Evolutionary conservation across 352 stramenopile genomes (phyloP).

Genomic region (Globisporangium perplexum): DNA sequence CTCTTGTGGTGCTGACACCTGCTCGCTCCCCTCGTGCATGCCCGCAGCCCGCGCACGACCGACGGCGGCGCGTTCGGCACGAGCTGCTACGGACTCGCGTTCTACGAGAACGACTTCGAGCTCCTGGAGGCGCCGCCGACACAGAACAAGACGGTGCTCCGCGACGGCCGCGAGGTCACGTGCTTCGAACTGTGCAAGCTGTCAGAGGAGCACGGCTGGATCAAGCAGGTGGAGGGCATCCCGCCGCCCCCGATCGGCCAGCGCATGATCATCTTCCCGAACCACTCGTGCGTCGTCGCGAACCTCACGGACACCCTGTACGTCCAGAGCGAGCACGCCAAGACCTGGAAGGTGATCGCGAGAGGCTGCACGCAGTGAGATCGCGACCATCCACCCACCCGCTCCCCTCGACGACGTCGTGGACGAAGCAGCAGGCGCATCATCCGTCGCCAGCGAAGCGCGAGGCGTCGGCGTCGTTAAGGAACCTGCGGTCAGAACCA

Average conservation of each 20-base stretch:
- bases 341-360: conserved; percentile 50
- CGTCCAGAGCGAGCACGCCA: conserved; percentile 35
- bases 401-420: too few relatives aligned
- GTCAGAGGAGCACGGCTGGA: conserved; percentile 72
- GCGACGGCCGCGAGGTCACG: conserved; percentile 29
- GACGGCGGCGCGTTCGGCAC: conserved; percentile 35
- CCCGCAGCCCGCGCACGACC: conserved; percentile 14
- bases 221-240: conserved; percentile 50
- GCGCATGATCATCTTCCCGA: conserved; percentile 58
- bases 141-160: conserved; percentile 24
- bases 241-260: conserved; percentile 40
- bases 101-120: conserved; percentile 66
- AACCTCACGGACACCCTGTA: conserved; percentile 68
- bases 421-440: too few relatives aligned
- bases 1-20: not conserved
- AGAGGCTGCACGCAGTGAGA: conserved; percentile 52
- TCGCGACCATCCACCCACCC: not conserved
- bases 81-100: conserved; percentile 54
- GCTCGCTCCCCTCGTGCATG: not conserved
- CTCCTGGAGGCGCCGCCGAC: conserved; percentile 42
- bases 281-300: conserved; percentile 58
- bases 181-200: conserved; percentile 69
- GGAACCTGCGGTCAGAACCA: conserved; percentile 36
- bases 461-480: not conserved
- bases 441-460: too few relatives aligned